Evolutionary conservation across 1,284 basidiomycete species (phyloP).

Genomic region (Puccinia polysora): DNA sequence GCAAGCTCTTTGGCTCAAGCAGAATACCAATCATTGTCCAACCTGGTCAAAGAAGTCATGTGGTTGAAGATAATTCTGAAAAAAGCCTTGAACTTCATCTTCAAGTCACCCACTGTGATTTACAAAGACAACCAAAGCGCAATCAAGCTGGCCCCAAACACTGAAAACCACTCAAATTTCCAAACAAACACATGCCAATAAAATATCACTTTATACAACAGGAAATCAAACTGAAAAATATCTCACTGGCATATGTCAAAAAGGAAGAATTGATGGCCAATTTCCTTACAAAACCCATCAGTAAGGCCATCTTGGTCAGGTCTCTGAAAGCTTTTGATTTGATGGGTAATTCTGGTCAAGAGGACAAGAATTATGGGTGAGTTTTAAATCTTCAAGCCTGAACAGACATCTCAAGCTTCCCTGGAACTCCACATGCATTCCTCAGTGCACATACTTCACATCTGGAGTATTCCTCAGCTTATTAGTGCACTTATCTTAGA

Average conservation of each 20-base stretch:
- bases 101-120: neutral
- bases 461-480: too few relatives aligned
- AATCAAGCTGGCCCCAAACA: neutral
- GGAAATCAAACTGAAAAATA: neutral
- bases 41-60: neutral
- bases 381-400: too few relatives aligned
- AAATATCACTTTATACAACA: neutral
- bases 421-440: too few relatives aligned
- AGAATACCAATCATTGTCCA: neutral
- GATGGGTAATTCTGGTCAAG: neutral
- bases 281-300: neutral
- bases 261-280: neutral
- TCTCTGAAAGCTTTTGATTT: neutral
- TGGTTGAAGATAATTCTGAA: neutral
- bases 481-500: too few relatives aligned
- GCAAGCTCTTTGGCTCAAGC: neutral
- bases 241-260: neutral
- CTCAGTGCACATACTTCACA: too few relatives aligned
- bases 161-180: neutral
- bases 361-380: neutral
- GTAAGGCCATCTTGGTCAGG: neutral
- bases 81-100: neutral
- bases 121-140: neutral
- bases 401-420: too few relatives aligned
- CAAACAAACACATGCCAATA: neutral